A percentile compares a stretch with the other conserved stretches of the same genome.
Evolutionary conservation across 2,329 filamentous ascomycete species (phyloP).

Genomic region (Thermoascus crustaceus): DNA sequence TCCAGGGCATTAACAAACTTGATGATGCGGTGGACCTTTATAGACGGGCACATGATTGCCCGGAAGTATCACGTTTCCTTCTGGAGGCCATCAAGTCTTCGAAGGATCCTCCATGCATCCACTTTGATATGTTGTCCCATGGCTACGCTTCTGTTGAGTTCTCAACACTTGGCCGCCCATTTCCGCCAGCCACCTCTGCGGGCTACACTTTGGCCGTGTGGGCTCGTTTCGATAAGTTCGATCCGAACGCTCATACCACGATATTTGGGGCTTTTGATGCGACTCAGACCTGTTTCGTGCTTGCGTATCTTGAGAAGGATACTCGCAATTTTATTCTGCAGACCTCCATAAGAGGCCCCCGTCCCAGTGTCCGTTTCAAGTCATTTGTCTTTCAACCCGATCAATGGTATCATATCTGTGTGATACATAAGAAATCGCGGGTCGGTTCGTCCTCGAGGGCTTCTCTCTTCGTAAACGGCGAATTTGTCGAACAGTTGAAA

Average conservation of each 20-base stretch:
- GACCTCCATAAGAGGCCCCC: constrained; percentile 77
- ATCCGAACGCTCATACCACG: constrained; percentile 78
- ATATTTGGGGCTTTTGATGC: constrained; percentile 92
- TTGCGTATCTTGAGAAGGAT: constrained; percentile 89
- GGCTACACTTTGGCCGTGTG: constrained; percentile 89
- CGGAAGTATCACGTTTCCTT: constrained; percentile 57
- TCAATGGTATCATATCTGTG: constrained; percentile 85
- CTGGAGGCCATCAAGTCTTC: constrained; percentile 66
- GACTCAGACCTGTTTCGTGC: constrained; percentile 84
- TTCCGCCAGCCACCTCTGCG: constrained; percentile 67
- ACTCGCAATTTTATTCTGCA: constrained; percentile 92
- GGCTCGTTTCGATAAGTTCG: constrained; percentile 82
- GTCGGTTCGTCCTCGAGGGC: constrained; percentile 71
- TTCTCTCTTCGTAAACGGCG: constrained; percentile 82
- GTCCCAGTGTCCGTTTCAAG: constrained; percentile 90
- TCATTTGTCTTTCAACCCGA: constrained; percentile 65
- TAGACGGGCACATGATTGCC: constrained; percentile 45
- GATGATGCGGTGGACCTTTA: constrained; percentile 75
- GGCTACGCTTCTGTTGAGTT: constrained; percentile 89
- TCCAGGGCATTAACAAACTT: constrained; percentile 70
- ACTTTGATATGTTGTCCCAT: constrained; percentile 83
- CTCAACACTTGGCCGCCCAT: constrained; percentile 71
- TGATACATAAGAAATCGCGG: constrained; percentile 75
- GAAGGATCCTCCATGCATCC: constrained; percentile 72
- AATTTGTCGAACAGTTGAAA: constrained; percentile 87